Base-by-base conservation (phyloP, 2,329 filamentous ascomycete genomes). In the Fusarium sarcochroum region DNA sequence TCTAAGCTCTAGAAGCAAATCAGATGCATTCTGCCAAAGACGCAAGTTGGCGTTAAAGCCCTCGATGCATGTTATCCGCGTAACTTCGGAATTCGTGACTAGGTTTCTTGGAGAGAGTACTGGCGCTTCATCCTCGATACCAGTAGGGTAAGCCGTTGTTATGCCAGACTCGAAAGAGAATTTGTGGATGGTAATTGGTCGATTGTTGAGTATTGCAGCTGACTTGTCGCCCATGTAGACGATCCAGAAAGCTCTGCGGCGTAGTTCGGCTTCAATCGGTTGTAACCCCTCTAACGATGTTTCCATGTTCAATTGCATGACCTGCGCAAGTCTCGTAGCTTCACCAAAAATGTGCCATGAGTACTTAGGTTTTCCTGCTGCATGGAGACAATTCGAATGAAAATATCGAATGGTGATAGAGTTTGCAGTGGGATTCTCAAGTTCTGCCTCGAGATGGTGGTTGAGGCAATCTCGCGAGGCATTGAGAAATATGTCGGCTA, bases 281-380 rank as follows among this genome's bases (percentile, higher is more conserved):
- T 73, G 63, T 2, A 83, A 66, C 0, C 74, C 76, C n/a, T 78
- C 73, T 0, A 80, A 61, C 0, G 81, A 79, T 0, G 74, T 71
- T 61, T 83, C 81, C 6, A 82, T 77, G 42, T 83, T 77, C 27
- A 83, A 66, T 15, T 80, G 75, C 80, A 83, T 83, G 2, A 78
- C 77, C 61, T 83, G 81, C 0, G 77, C 79, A 7, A 84, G 76
- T 3, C 80, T 73, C 5, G 78, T 78, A 1, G 81, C 81, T 58
- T 83, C 80, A 2, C 81, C 81, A 63, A 83, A 81, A 2, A 83
- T 80, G 47, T 82, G 80, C 80, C 81, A 83, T 6, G 81, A 83
- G 20, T 80, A 77, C 25, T 79, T 77, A 6, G 80, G 80, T 40
- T 80, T 82, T 0, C 81, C 82, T 1, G 79, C 74, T 2, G 80